phyloP scores from a whole-genome alignment of 306 rosid species.

The Ceratonia siliqua region DNA sequence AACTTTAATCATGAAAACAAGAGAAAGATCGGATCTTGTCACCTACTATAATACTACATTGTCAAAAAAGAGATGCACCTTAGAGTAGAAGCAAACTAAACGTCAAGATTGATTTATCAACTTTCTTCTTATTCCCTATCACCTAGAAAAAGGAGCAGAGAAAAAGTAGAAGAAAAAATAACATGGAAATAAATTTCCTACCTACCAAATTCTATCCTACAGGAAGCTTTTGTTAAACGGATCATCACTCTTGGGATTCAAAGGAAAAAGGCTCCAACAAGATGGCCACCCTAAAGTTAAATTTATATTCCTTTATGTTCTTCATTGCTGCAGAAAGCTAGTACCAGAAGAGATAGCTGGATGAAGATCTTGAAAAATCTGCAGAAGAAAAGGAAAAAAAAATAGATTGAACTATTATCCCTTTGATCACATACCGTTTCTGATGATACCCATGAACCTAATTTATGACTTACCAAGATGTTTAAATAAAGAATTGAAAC shows the following conservation, averaged over 20 bases:
- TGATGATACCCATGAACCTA: conserved; percentile 1
- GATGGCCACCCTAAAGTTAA: neutral
- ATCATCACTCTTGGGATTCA: conserved; percentile 9
- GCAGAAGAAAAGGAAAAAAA: conserved; percentile 15
- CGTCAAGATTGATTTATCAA: conserved; percentile 26
- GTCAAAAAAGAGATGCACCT: conserved; percentile 40
- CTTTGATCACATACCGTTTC: neutral
- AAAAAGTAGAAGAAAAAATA: neutral
- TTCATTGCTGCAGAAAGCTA: neutral
- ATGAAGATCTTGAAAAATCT: conserved; percentile 16
- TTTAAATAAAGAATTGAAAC: conserved; percentile 6
- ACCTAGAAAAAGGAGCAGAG: neutral
- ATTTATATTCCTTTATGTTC: neutral
- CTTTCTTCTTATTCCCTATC: conserved; percentile 37
- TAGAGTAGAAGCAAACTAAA: conserved; percentile 43
- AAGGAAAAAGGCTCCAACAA: neutral
- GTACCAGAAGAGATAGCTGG: neutral
- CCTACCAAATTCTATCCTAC: conserved; percentile 27
- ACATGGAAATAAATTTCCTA: conserved; percentile 4
- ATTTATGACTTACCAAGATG: conserved; percentile 25
- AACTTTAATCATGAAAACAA: conserved; percentile 32
- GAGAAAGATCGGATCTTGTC: conserved; percentile 39
- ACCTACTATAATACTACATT: conserved; percentile 30
- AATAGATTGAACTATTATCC: neutral
- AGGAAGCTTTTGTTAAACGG: neutral